A percentile compares a stretch with the other conserved stretches of the same genome.
These are phyloP conservation scores for Plasmodium ovale DNA, from an alignment of 169 alveolate species.

Conservation along the genomic window DNA sequence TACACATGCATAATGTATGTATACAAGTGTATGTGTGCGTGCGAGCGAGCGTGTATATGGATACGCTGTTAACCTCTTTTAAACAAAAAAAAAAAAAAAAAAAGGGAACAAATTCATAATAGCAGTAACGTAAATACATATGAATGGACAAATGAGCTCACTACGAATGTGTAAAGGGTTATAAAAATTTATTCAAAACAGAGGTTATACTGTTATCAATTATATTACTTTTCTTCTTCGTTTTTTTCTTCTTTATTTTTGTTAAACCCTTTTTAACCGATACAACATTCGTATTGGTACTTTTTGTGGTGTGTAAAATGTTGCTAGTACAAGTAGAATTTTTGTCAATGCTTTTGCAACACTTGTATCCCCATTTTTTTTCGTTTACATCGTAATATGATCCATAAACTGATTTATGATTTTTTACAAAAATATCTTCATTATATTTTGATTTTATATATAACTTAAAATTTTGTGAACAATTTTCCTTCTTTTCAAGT, in stretches of 20 bases:
- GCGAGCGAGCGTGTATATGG: no score
- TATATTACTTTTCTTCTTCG: constrained; percentile 48
- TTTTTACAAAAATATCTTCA: constrained; percentile 83
- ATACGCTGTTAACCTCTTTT: no score
- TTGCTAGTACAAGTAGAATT: constrained; percentile 74
- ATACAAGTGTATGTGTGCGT: no score
- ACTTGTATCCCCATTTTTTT: constrained; percentile 87
- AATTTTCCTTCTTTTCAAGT: not conserved
- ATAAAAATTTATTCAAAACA: constrained; percentile 48
- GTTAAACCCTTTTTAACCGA: constrained; percentile 7
- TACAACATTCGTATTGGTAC: not conserved
- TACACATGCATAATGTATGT: no score
- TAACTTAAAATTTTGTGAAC: constrained; percentile 50
- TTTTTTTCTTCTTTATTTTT: constrained; percentile 28
- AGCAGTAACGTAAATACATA: not conserved
- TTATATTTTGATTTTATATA: constrained; percentile 81
- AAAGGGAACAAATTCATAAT: not conserved
- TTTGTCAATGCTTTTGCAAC: constrained; percentile 82
- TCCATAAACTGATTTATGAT: constrained; percentile 88
- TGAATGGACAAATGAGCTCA: not conserved
- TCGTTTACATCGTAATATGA: constrained; percentile 83
- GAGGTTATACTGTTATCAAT: constrained; percentile 74
- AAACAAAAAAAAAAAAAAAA: constrained; percentile 6
- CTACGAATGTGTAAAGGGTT: not conserved
- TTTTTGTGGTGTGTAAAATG: not conserved